Percentiles rank a stretch among this genome's conserved stretches.
phyloP scores from a whole-genome alignment of 208 protist species.

The Wallacemonas sp. region DNA sequence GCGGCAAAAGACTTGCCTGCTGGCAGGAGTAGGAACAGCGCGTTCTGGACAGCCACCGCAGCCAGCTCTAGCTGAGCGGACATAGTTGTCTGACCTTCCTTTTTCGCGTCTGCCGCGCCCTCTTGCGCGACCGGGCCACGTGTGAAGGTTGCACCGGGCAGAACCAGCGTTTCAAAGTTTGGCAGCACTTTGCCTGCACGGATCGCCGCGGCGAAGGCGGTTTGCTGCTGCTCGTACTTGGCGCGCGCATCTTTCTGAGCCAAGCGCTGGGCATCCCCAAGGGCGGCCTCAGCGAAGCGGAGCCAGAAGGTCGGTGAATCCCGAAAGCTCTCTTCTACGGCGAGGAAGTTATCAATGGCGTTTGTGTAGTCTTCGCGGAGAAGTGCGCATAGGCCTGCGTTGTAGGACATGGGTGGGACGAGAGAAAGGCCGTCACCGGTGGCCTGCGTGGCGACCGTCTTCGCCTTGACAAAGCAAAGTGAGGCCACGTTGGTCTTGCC shows the following conservation, averaged over 20 bases:
- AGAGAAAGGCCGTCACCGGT: conserved; percentile 25
- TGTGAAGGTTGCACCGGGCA: conserved; percentile 59
- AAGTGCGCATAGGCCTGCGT: conserved; percentile 82
- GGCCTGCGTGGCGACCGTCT: conserved; percentile 35
- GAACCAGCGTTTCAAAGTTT: conserved; percentile 81
- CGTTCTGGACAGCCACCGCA: conserved; percentile 70
- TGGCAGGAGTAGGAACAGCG: conserved; percentile 76
- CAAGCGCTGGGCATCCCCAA: conserved; percentile 54
- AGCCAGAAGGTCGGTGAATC: conserved; percentile 83
- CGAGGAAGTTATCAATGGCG: conserved; percentile 70
- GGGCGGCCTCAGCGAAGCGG: conserved; percentile 74
- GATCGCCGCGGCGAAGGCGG: conserved; percentile 56
- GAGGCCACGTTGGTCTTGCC: conserved; percentile 77
- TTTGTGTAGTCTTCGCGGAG: conserved; percentile 74
- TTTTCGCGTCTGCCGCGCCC: conserved; percentile 13
- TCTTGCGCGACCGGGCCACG: conserved; percentile 32
- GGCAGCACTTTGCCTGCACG: conserved; percentile 65
- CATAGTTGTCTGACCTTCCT: conserved; percentile 22
- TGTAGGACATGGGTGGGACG: conserved; percentile 72
- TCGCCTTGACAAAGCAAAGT: conserved; percentile 85
- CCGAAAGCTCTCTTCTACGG: conserved; percentile 75
- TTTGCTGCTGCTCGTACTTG: conserved; percentile 81
- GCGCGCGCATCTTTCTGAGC: conserved; percentile 28
- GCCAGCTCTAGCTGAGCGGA: conserved; percentile 52
- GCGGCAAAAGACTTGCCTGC: conserved; percentile 52